Evolutionary conservation across 139 green algal species (phyloP).

Genomic region (Protoeuglena noctilucae): DNA sequence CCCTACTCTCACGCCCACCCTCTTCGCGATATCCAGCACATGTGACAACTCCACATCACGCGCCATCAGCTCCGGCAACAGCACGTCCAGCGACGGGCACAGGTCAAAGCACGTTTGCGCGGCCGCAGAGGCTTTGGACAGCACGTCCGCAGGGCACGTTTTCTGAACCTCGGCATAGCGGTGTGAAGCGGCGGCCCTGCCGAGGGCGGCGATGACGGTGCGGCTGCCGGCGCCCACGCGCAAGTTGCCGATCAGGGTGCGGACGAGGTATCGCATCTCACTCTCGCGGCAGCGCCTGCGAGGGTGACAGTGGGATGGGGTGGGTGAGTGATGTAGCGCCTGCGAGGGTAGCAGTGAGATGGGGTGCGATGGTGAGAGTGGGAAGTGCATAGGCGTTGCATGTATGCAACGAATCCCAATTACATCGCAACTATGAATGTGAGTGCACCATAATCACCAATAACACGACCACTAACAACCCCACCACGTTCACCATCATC

Average conservation of each 20-base stretch:
- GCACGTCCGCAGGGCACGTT: constrained; percentile 22
- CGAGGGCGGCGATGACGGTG: constrained; percentile 53
- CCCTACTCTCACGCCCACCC: no score
- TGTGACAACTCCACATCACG: no score
- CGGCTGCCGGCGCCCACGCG: constrained; percentile 71
- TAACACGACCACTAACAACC: no score
- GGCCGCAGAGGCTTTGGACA: constrained; percentile 32
- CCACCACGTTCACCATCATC: no score
- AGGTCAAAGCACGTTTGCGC: constrained; percentile 56
- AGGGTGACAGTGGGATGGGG: background rate
- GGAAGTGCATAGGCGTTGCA: no score
- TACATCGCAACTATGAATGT: no score
- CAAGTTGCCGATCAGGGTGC: constrained; percentile 62
- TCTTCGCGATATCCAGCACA: constrained; percentile 24
- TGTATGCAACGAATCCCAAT: no score
- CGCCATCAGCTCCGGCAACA: constrained; percentile 49
- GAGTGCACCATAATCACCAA: no score
- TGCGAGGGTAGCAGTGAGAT: background rate
- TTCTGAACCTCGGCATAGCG: background rate
- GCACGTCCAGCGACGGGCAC: constrained; percentile 49
- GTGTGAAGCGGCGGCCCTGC: constrained; percentile 22
- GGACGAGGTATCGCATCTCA: constrained; percentile 41
- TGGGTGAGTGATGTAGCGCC: no score
- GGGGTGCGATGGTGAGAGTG: background rate
- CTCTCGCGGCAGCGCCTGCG: background rate